A percentile compares a stretch with the other conserved stretches of the same genome.
These are phyloP conservation scores for Botrytis galanthina DNA, from an alignment of 2,329 filamentous ascomycete genomes.

Conservation along the genomic window DNA sequence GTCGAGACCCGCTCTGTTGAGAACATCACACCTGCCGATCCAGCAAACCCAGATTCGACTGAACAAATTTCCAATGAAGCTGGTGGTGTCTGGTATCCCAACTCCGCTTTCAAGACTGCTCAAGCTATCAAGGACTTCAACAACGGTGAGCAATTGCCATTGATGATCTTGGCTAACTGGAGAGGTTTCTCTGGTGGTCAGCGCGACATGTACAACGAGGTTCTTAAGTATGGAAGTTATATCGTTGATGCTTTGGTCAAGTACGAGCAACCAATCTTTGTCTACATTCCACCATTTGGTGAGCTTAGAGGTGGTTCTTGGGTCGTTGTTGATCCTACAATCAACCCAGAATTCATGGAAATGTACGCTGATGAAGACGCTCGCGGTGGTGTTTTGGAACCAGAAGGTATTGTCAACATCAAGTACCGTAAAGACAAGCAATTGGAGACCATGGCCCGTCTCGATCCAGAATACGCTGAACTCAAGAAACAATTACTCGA, in stretches of 20 bases:
- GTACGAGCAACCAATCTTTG: slow-evolving; percentile 97
- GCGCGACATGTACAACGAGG: slow-evolving; percentile 99
- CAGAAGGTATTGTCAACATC: slow-evolving; percentile 97
- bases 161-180: slow-evolving; percentile 99
- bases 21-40: slow-evolving; percentile 94
- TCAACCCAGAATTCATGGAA: slow-evolving; percentile 95
- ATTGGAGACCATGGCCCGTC: slow-evolving; percentile 92
- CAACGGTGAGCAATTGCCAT: slow-evolving; percentile 92
- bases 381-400: slow-evolving; percentile 95
- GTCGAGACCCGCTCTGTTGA: slow-evolving; percentile 95
- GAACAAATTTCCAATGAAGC: slow-evolving; percentile 94
- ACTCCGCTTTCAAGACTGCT: slow-evolving; percentile 99
- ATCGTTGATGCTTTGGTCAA: slow-evolving; percentile 98
- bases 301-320: slow-evolving; percentile 98
- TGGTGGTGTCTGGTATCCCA: slow-evolving; percentile 99
- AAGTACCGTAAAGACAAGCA: slow-evolving; percentile 98
- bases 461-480: slow-evolving; percentile 78
- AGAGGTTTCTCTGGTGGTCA: slow-evolving; percentile 99
- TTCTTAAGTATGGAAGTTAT: slow-evolving; percentile 98
- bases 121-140: slow-evolving; percentile 99
- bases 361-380: slow-evolving; percentile 98
- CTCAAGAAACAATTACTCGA: slow-evolving; percentile 76
- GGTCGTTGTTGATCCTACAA: slow-evolving; percentile 98
- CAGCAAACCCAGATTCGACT: slow-evolving; percentile 96
- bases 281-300: slow-evolving; percentile 95